phyloP scores from a whole-genome alignment of 345 rosid species.

The Syzygium aqueum region DNA sequence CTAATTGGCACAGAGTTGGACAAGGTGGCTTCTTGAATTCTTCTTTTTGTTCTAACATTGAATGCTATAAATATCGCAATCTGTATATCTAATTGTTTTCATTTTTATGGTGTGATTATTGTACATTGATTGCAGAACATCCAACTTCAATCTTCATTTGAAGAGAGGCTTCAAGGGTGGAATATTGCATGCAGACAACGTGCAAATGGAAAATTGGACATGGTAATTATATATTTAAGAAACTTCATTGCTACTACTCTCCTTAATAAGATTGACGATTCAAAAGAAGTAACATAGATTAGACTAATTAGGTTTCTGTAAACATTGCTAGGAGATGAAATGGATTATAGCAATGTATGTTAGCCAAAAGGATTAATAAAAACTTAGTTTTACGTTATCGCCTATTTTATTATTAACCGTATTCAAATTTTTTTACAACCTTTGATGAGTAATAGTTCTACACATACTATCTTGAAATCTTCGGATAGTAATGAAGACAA shows the following conservation, averaged over 20 bases:
- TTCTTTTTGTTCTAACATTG: not conserved
- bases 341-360: not conserved
- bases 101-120: not conserved
- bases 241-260: not conserved
- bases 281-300: not conserved
- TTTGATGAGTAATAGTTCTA: not conserved
- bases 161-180: not conserved
- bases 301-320: not conserved
- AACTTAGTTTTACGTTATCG: not conserved
- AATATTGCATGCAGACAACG: not conserved
- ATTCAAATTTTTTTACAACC: too few relatives aligned
- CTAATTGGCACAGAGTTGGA: not conserved
- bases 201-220: not conserved
- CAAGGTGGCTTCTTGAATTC: too few relatives aligned
- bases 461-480: not conserved
- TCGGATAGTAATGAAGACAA: not conserved
- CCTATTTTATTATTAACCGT: not conserved
- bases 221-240: not conserved
- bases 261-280: not conserved
- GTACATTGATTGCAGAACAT: not conserved
- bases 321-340: not conserved
- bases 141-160: not conserved
- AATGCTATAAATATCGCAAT: not conserved
- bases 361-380: not conserved
- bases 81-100: not conserved